Evolutionary conservation across 768 basidiomycete species (phyloP), one percentile per base, ranked within the genome.

Genomic region (Boletus sp.): DNA sequence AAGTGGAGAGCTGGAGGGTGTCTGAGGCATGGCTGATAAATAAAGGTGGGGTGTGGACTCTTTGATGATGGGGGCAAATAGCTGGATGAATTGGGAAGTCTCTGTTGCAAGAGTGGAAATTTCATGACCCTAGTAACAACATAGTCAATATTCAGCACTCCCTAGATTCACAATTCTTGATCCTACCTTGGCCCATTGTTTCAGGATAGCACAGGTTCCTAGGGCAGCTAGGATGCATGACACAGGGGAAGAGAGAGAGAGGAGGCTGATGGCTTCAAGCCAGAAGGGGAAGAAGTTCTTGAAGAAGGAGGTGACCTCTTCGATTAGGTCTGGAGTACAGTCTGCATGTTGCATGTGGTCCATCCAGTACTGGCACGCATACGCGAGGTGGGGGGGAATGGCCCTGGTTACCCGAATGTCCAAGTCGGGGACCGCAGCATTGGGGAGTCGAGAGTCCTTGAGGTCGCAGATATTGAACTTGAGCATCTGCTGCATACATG

Each of bases 381-480:
- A 79, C 4, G 64, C 60, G 4, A 78, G 57, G 12, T 63, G 59
- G 7, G 63, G 50, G 2, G 75, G 60, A 20, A 78, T 75, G 24
- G 44, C 50, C 3, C 33, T 50, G 11, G 59, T 41, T 35, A 76
- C 64, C 7, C 57, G 59, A 5, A 14, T 15, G 0, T 47, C 28
- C 1, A 69, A 44, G 35, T 66, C 59, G 2, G 58, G 53, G 5
- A 77, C 45, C 8, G 71, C 66, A 15, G 41, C 18, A 30, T 78
- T 77, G 14, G 40, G 55, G 0, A 66, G 24, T 49, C 71, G 68
- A 5, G 77, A 78, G 28, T 73, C 67, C 33, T 73, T 52, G 9
- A 78, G 54, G 11, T 61, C 41, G 28, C 76, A 78, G 9, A 79
- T 76, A 40, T 79, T 77, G 64, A 79, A 78, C 47, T 54, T 60